Conservation (phyloP, 345 rosid species). For the Rhodamnia argentea region DNA sequence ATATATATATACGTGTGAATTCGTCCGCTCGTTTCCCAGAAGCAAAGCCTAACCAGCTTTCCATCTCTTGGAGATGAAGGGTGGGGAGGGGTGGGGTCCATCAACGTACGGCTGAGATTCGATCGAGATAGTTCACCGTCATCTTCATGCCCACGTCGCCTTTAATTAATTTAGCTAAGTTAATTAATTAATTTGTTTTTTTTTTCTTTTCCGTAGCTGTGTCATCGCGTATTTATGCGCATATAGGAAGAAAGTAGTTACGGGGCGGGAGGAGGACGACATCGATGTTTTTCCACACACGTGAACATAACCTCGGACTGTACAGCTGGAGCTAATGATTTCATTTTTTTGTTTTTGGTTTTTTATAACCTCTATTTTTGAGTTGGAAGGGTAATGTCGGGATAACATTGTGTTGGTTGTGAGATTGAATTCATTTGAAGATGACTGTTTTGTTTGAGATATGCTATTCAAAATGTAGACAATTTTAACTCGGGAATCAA, state of each 20-base stretch:
- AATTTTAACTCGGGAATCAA: not conserved
- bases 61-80: not conserved
- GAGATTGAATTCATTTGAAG: not conserved
- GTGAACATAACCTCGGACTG: not conserved
- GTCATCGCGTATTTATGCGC: not conserved
- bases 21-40: not conserved
- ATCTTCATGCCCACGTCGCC: not conserved
- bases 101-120: slow-evolving; percentile 7
- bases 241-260: not conserved
- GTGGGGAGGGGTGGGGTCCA: not conserved
- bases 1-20: not conserved
- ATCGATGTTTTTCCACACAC: not conserved
- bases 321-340: not conserved
- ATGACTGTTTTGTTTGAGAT: not conserved
- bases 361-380: not conserved
- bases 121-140: not conserved
- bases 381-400: not conserved
- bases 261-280: not conserved
- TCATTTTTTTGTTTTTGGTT: not conserved
- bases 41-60: not conserved
- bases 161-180: not conserved
- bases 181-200: not conserved
- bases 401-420: not conserved
- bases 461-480: not conserved
- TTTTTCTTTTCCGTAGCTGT: not conserved